Percentiles rank a stretch among this genome's conserved stretches.
Conservation (phyloP, 495 filamentous ascomycete genomes). For the Chaetomium tenue region DNA sequence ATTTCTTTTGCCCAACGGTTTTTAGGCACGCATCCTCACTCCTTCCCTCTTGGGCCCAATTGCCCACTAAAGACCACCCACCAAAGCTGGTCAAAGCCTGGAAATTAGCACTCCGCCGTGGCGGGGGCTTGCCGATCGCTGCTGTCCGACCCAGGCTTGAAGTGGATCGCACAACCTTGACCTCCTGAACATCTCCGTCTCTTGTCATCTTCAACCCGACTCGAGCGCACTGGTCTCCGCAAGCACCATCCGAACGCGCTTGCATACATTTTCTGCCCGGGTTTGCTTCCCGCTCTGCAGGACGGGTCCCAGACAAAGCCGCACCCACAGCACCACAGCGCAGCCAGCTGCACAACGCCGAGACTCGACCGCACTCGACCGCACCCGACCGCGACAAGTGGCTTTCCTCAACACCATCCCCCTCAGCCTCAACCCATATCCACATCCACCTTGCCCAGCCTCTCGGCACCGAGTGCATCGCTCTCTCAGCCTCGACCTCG, state of each 20-base stretch:
- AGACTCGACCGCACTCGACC: not conserved
- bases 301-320: slow-evolving; percentile 1
- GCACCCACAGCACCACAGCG: not conserved
- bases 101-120: slow-evolving; percentile 37
- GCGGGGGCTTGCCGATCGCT: slow-evolving; percentile 38
- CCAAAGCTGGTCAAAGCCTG: slow-evolving; percentile 28
- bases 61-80: slow-evolving; percentile 4
- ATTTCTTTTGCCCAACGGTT: slow-evolving; percentile 8
- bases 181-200: slow-evolving; percentile 21
- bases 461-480: not conserved
- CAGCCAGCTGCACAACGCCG: not conserved
- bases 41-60: not conserved
- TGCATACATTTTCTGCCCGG: not conserved
- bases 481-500: slow-evolving; percentile 21
- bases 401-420: slow-evolving; percentile 5
- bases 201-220: slow-evolving; percentile 17
- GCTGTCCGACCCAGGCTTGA: slow-evolving; percentile 23
- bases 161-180: slow-evolving; percentile 28
- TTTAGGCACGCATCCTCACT: not conserved
- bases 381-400: not conserved
- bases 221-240: slow-evolving; percentile 11
- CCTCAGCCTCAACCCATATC: slow-evolving; percentile 20
- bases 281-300: not conserved
- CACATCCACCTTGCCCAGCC: slow-evolving; percentile 14
- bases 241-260: slow-evolving; percentile 1